Evolutionary conservation across 1,284 basidiomycete species (phyloP).

Genomic region (Sporisorium reilianum): DNA sequence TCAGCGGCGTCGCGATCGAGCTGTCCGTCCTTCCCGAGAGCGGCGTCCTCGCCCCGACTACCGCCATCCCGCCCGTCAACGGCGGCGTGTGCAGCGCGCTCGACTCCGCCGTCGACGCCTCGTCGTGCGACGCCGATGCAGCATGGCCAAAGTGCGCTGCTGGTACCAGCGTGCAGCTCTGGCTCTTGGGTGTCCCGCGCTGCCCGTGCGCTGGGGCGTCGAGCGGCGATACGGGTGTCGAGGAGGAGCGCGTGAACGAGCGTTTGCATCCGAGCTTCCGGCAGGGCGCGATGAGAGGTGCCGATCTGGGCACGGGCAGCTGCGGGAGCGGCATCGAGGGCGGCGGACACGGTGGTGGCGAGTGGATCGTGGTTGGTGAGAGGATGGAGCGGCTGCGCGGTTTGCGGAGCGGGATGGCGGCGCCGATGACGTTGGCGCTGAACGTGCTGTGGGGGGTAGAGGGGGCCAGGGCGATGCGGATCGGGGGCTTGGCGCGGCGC

Average conservation of each 20-base stretch:
- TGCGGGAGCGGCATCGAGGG: conserved; percentile 25
- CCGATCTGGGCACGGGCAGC: conserved; percentile 15
- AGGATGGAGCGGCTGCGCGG: conserved; percentile 4
- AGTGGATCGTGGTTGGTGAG: conserved; percentile 8
- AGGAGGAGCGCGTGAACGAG: conserved; percentile 12
- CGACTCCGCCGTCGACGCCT: neutral
- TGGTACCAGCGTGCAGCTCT: neutral
- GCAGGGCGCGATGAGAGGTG: conserved; percentile 3
- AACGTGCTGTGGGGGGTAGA: neutral
- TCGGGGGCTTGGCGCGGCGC: conserved; percentile 36
- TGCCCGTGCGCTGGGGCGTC: neutral
- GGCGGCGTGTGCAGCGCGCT: conserved; percentile 22
- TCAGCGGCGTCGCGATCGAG: conserved; percentile 12
- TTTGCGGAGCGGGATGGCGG: neutral
- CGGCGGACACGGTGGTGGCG: conserved; percentile 35
- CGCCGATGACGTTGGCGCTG: neutral
- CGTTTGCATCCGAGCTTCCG: conserved; percentile 2
- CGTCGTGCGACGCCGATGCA: neutral
- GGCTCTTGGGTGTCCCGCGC: conserved; percentile 11
- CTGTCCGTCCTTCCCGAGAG: conserved; percentile 10
- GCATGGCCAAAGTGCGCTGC: neutral
- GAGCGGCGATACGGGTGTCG: conserved; percentile 22
- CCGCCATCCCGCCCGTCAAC: conserved; percentile 6
- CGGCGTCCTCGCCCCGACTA: conserved; percentile 14
- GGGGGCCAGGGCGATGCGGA: conserved; percentile 13